Evolutionary conservation across 805 yeast species (phyloP).

Genomic region (Tetrapisispora phaffii): DNA sequence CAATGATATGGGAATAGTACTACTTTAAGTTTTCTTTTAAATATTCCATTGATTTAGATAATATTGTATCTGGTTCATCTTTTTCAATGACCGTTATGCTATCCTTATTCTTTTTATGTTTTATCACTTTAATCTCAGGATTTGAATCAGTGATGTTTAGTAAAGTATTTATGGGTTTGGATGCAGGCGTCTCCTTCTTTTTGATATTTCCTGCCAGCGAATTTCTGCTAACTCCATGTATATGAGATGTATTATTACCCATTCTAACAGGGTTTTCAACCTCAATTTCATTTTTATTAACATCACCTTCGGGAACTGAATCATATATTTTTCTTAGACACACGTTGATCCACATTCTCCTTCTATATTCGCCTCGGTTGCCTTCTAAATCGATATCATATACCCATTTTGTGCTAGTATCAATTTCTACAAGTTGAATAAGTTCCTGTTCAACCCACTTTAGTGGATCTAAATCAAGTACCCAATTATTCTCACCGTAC

Average conservation of each 20-base stretch:
- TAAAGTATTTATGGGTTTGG: neutral
- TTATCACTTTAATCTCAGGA: neutral
- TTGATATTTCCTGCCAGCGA: slow-evolving; percentile 16
- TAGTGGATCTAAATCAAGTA: slow-evolving; percentile 51
- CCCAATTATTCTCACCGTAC: slow-evolving; percentile 41
- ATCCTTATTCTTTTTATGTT: neutral
- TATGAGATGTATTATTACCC: slow-evolving; percentile 4
- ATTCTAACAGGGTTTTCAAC: slow-evolving; percentile 14
- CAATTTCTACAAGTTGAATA: slow-evolving; percentile 49
- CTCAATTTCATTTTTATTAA: slow-evolving; percentile 5
- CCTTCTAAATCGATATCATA: slow-evolving; percentile 43
- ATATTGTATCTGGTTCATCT: neutral
- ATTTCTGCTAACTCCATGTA: slow-evolving; percentile 19
- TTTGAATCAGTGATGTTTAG: neutral
- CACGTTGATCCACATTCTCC: slow-evolving; percentile 58
- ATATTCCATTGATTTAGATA: neutral
- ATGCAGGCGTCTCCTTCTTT: neutral
- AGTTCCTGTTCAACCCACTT: slow-evolving; percentile 51
- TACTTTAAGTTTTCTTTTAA: slow-evolving; percentile 1
- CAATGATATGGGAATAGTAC: too few species aligned
- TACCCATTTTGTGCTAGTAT: slow-evolving; percentile 77
- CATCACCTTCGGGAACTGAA: neutral
- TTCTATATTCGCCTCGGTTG: slow-evolving; percentile 34
- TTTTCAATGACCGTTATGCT: neutral
- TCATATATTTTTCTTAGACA: slow-evolving; percentile 22